Conservation (phyloP, 805 yeast species). For the Ogataea methylovora region DNA sequence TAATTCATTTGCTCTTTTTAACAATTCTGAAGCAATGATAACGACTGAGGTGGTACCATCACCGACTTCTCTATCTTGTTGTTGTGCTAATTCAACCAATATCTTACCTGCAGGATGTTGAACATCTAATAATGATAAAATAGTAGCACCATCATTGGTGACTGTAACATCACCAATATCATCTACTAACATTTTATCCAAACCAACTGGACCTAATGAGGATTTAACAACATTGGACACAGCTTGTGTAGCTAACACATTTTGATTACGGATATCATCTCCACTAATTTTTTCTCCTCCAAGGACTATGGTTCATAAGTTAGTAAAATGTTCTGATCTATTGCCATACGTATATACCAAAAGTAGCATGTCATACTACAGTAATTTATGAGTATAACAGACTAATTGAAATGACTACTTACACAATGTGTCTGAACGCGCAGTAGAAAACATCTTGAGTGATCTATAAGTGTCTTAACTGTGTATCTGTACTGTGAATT, state of each 20-base stretch:
- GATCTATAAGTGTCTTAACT: conserved; percentile 4
- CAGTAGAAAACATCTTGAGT: conserved; percentile 50
- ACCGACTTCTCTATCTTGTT: conserved; percentile 97
- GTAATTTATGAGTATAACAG: background rate
- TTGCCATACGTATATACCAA: conserved; percentile 1
- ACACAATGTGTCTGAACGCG: conserved; percentile 86
- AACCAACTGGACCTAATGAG: conserved; percentile 95
- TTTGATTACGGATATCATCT: conserved; percentile 93
- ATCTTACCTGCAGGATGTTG: conserved; percentile 99
- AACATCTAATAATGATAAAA: conserved; percentile 81
- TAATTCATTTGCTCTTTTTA: conserved; percentile 88
- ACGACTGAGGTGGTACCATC: conserved; percentile 98
- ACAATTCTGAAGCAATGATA: conserved; percentile 86
- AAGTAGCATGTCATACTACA: background rate
- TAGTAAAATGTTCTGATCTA: no score
- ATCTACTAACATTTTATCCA: conserved; percentile 97
- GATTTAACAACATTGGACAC: conserved; percentile 83
- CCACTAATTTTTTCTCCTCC: conserved; percentile 97
- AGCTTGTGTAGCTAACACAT: conserved; percentile 86
- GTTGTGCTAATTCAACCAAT: conserved; percentile 94
- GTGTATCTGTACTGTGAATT: no score
- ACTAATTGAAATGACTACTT: conserved; percentile 15
- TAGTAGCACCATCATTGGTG: conserved; percentile 98
- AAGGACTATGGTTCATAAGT: conserved; percentile 48
- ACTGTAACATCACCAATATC: conserved; percentile 99